Conservation (phyloP, 768 basidiomycete genomes). For the Omphalotus guepiniiformis region DNA sequence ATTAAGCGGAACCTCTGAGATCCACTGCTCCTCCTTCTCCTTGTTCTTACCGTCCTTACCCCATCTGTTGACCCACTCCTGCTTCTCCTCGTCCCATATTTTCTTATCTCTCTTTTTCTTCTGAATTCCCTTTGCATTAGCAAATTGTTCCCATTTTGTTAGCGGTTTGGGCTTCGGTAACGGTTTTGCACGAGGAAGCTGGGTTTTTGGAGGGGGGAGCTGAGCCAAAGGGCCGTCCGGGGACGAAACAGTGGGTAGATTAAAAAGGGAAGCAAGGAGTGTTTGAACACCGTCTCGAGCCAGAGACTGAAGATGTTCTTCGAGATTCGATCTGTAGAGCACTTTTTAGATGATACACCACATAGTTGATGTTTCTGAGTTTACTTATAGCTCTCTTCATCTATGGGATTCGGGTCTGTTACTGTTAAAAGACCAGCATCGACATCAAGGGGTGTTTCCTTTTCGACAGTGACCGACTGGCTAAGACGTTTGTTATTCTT, state of each 20-base stretch:
- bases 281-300: constrained; percentile 81
- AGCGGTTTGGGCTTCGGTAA: constrained; percentile 88
- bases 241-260: constrained; percentile 72
- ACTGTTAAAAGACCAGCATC: constrained; percentile 83
- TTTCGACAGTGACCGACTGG: constrained; percentile 66
- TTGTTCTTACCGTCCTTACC: constrained; percentile 88
- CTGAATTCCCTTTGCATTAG: constrained; percentile 89
- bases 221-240: constrained; percentile 79
- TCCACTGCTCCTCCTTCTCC: constrained; percentile 83
- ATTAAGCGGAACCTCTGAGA: constrained; percentile 83
- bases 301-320: constrained; percentile 73
- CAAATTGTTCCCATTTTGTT: constrained; percentile 98
- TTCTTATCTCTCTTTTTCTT: constrained; percentile 74
- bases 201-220: constrained; percentile 72
- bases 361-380: constrained; percentile 18
- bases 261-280: constrained; percentile 75
- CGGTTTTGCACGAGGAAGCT: constrained; percentile 86
- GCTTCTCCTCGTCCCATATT: constrained; percentile 92
- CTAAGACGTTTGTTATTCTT: constrained; percentile 31
- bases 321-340: constrained; percentile 59
- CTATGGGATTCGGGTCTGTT: constrained; percentile 84
- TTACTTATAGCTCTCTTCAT: constrained; percentile 80
- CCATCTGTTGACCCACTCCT: constrained; percentile 92
- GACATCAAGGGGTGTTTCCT: constrained; percentile 73
- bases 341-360: too few relatives aligned